Conservation (phyloP, 2,329 filamentous ascomycete species). For the Gremmenia infestans region DNA sequence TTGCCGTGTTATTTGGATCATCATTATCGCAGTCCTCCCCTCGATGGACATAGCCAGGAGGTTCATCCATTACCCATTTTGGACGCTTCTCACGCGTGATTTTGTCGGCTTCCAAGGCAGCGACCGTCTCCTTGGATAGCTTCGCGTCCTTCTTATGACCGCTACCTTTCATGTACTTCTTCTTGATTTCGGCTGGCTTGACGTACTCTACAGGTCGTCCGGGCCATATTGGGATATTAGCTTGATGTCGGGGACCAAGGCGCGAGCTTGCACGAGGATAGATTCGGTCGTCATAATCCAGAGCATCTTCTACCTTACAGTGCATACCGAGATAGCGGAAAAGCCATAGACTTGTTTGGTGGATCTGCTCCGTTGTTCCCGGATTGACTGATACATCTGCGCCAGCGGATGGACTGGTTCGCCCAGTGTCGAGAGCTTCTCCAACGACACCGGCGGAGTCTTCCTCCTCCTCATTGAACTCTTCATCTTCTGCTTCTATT, state of each 20-base stretch:
- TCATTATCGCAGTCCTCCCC: slow-evolving; percentile 71
- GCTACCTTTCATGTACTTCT: slow-evolving; percentile 57
- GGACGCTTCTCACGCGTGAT: slow-evolving; percentile 74
- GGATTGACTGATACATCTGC: slow-evolving; percentile 51
- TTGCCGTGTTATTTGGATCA: slow-evolving; percentile 70
- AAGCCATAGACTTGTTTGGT: slow-evolving; percentile 91
- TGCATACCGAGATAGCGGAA: slow-evolving; percentile 95
- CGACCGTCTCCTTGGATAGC: slow-evolving; percentile 71
- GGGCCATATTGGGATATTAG: slow-evolving; percentile 77
- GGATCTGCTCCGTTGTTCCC: slow-evolving; percentile 79
- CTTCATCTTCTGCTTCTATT: slow-evolving; percentile 61
- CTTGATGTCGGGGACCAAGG: slow-evolving; percentile 86
- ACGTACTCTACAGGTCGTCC: slow-evolving; percentile 85
- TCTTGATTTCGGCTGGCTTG: slow-evolving; percentile 82
- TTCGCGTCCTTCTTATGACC: slow-evolving; percentile 71
- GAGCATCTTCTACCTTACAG: slow-evolving; percentile 87
- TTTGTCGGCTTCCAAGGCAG: slow-evolving; percentile 77
- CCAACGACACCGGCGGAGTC: slow-evolving; percentile 54
- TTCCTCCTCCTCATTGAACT: slow-evolving; percentile 61
- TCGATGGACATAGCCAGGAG: slow-evolving; percentile 75
- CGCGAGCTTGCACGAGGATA: slow-evolving; percentile 94
- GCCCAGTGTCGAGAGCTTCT: slow-evolving; percentile 50
- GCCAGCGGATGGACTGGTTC: slow-evolving; percentile 57
- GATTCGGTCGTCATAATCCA: slow-evolving; percentile 96
- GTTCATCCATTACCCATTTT: slow-evolving; percentile 91